Percentiles rank a stretch among this genome's conserved stretches.
Conservation (phyloP, 768 basidiomycete genomes). For the Atractiella rhizophila region DNA sequence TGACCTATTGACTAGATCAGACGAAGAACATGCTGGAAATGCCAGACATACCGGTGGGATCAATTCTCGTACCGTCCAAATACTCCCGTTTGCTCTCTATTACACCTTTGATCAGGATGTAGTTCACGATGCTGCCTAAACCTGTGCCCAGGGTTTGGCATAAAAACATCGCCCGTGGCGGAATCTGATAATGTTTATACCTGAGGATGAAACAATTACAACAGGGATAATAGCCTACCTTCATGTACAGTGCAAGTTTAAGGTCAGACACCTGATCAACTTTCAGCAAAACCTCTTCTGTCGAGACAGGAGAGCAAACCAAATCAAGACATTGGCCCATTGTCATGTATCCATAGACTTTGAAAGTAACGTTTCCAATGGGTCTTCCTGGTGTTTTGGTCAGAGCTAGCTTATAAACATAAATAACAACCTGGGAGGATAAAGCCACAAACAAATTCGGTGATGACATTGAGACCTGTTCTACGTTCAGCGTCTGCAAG, state of each 20-base stretch:
- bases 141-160: conserved; percentile 15
- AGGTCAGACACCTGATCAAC: conserved; percentile 16
- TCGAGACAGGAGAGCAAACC: neutral
- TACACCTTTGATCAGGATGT: conserved; percentile 14
- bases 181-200: conserved; percentile 12
- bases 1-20: conserved; percentile 13
- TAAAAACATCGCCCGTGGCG: conserved; percentile 16
- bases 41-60: neutral
- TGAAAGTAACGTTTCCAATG: conserved; percentile 17
- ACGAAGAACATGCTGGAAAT: neutral
- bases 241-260: conserved; percentile 17
- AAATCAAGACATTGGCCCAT: neutral
- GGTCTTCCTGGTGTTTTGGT: neutral
- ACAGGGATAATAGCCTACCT: neutral
- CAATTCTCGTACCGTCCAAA: conserved; percentile 16
- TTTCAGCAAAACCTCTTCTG: conserved; percentile 3
- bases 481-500: conserved; percentile 2
- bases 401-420: conserved; percentile 7
- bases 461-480: conserved; percentile 19
- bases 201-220: neutral
- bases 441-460: conserved; percentile 19
- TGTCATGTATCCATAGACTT: conserved; percentile 1
- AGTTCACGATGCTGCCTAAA: conserved; percentile 18
- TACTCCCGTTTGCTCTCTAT: conserved; percentile 17
- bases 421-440: conserved; percentile 17